Conservation (phyloP, 345 rosid species). For the Turritis glabra region DNA sequence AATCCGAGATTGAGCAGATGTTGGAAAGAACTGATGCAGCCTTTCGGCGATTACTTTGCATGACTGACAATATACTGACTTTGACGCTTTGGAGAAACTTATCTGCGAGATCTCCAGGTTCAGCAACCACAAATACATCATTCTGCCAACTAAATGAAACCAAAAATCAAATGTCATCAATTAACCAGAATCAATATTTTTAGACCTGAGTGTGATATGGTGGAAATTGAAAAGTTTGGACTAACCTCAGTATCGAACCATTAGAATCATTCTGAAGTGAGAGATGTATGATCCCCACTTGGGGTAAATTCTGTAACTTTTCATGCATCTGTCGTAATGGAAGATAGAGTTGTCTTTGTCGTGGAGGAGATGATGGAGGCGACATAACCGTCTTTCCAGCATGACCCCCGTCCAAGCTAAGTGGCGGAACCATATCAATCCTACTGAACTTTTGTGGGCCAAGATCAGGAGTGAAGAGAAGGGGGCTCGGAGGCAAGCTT, state of each 20-base stretch:
- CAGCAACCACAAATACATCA: slow-evolving; percentile 97
- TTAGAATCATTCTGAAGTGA: slow-evolving; percentile 82
- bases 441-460: slow-evolving; percentile 68
- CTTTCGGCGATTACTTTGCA: slow-evolving; percentile 54
- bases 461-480: slow-evolving; percentile 78
- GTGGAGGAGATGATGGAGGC: slow-evolving; percentile 77
- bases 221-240: slow-evolving; percentile 23
- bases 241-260: slow-evolving; percentile 84
- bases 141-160: slow-evolving; percentile 67
- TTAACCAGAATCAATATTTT: background rate
- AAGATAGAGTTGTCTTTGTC: slow-evolving; percentile 66
- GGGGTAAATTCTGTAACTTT: slow-evolving; percentile 86
- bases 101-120: slow-evolving; percentile 94
- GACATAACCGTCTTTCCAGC: slow-evolving; percentile 59
- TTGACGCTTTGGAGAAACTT: slow-evolving; percentile 85
- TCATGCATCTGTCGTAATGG: slow-evolving; percentile 80
- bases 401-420: slow-evolving; percentile 84
- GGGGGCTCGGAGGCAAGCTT: slow-evolving; percentile 94
- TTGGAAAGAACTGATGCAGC: slow-evolving; percentile 58
- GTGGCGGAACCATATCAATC: slow-evolving; percentile 89
- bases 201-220: background rate
- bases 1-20: slow-evolving; percentile 71
- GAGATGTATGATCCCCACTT: slow-evolving; percentile 90
- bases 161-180: background rate
- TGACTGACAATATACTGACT: slow-evolving; percentile 67